A percentile compares a stretch with the other conserved stretches of the same genome.
Conservation (phyloP, 805 yeast genomes). For the Candida awuae region DNA sequence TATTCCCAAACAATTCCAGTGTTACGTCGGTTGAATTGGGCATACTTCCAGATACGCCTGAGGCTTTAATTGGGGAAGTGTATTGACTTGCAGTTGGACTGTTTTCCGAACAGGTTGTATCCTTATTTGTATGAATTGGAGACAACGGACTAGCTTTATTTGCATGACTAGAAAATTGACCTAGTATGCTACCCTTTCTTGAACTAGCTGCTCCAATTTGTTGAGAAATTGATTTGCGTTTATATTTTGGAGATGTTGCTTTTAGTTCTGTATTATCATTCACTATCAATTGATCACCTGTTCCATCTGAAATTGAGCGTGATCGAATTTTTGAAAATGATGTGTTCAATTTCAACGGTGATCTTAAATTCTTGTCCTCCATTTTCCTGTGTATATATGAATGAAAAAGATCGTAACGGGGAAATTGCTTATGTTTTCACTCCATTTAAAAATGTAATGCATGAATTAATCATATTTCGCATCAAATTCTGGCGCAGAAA, state of each 20-base stretch:
- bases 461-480: too few relatives aligned
- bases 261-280: neutral
- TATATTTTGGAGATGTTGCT: neutral
- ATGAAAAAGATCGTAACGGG: too few relatives aligned
- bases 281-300: neutral
- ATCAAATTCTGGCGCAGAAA: too few relatives aligned
- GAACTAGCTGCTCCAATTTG: neutral
- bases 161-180: conserved; percentile 1
- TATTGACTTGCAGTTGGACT: neutral
- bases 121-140: neutral
- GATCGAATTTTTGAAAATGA: neutral
- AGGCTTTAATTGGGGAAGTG: conserved; percentile 7
- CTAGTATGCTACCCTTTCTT: neutral
- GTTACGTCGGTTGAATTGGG: neutral
- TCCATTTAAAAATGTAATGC: too few relatives aligned
- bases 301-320: neutral
- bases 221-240: neutral
- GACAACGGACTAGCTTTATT: neutral
- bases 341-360: neutral
- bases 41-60: conserved; percentile 6
- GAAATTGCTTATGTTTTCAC: too few relatives aligned
- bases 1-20: conserved; percentile 5
- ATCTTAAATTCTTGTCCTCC: neutral
- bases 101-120: conserved; percentile 6
- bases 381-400: neutral